phyloP scores from a whole-genome alignment of 176 grass and related monocot genomes.

The Aegilops longissima region DNA sequence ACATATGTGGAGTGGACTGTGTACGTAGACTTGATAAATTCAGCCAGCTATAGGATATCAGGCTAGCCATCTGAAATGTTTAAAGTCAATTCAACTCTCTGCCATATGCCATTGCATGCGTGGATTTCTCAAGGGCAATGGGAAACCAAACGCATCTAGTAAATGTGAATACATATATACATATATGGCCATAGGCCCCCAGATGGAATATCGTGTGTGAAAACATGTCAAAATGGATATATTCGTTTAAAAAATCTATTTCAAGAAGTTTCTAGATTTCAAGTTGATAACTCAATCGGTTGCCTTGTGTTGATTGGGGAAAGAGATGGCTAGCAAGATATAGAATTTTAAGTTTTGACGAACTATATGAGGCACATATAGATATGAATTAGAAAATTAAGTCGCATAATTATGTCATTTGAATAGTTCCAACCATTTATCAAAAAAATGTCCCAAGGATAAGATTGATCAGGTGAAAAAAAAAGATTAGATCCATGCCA shows the following conservation, averaged over 20 bases:
- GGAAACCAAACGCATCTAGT: slow-evolving; percentile 9
- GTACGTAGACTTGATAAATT: slow-evolving; percentile 3
- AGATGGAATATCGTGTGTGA: neutral
- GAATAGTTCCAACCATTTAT: neutral
- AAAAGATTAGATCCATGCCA: neutral
- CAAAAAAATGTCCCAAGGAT: no score
- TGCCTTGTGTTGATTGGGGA: neutral
- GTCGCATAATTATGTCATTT: neutral
- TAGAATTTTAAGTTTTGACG: neutral
- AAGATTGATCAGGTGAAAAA: no score
- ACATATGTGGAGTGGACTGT: neutral
- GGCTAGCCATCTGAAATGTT: neutral
- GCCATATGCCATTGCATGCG: neutral
- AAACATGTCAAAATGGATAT: slow-evolving; percentile 28
- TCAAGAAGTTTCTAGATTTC: neutral
- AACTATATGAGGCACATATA: neutral
- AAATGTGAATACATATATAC: neutral
- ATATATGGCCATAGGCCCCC: no score
- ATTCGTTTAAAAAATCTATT: neutral
- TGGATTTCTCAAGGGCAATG: slow-evolving; percentile 28
- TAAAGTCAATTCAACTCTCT: slow-evolving; percentile 43
- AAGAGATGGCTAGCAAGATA: neutral
- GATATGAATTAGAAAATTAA: neutral
- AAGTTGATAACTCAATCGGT: slow-evolving; percentile 15
- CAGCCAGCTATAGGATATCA: slow-evolving; percentile 5